Percentiles rank a stretch among this genome's conserved stretches.
phyloP scores from a whole-genome alignment of 2,329 filamentous ascomycete species.

The Boeremia exigua region DNA sequence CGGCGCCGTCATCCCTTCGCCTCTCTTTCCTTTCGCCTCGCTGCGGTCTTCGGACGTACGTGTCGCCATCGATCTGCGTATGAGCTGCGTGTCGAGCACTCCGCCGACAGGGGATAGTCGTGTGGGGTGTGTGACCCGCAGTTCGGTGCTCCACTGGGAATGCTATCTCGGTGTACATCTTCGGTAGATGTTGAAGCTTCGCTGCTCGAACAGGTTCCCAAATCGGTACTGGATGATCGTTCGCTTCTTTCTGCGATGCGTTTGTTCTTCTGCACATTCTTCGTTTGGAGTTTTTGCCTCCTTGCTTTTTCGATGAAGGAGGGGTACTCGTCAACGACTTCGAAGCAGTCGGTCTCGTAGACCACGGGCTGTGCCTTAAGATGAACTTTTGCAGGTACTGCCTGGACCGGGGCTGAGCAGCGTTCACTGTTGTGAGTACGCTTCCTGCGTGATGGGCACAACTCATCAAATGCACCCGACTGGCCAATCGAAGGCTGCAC shows the following conservation, averaged over 20 bases:
- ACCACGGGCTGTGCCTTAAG: background rate
- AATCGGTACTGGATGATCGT: background rate
- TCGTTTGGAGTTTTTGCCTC: too few relatives aligned
- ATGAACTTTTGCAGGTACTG: background rate
- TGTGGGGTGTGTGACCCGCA: background rate
- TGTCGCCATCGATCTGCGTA: background rate
- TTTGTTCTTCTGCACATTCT: background rate
- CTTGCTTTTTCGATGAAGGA: constrained; percentile 21
- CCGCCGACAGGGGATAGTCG: background rate
- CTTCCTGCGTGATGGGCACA: too few relatives aligned
- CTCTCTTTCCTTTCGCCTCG: background rate
- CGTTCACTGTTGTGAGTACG: background rate
- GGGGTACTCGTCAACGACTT: constrained; percentile 31
- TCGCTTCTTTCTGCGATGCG: background rate
- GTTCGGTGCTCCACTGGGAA: background rate
- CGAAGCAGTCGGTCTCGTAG: constrained; percentile 26
- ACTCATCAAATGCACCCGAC: background rate
- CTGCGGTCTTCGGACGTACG: background rate
- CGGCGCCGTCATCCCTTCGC: too few relatives aligned
- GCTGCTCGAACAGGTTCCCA: background rate
- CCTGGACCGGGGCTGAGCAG: background rate
- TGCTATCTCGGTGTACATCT: background rate
- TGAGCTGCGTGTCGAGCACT: background rate
- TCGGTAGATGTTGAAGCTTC: background rate
- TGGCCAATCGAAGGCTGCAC: background rate